Percentiles rank a stretch among this genome's conserved stretches.
Evolutionary conservation across 768 basidiomycete genomes (phyloP).

Genomic region (Phylloporus scabripes): DNA sequence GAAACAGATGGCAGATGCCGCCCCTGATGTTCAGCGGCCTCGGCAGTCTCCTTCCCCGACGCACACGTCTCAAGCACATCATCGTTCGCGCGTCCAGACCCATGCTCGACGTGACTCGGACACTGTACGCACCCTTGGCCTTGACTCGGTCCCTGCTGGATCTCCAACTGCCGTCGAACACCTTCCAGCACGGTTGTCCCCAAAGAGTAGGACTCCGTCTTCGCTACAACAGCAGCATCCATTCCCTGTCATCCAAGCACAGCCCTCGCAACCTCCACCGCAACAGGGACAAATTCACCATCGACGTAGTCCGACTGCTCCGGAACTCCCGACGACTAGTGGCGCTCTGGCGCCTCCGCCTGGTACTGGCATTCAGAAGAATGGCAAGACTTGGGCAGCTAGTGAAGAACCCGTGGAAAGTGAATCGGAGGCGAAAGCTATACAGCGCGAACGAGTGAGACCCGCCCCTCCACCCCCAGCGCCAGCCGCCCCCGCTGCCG

Average conservation of each 20-base stretch:
- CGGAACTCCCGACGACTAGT: constrained; percentile 49
- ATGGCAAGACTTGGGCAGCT: constrained; percentile 42
- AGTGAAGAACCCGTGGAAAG: constrained; percentile 40
- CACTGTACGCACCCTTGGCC: constrained; percentile 52
- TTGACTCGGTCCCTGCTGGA: constrained; percentile 35
- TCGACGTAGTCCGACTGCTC: constrained; percentile 65
- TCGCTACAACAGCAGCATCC: constrained; percentile 25
- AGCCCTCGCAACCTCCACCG: constrained; percentile 17
- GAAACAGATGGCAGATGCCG: constrained; percentile 10
- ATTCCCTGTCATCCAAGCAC: constrained; percentile 23
- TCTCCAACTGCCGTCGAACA: constrained; percentile 53
- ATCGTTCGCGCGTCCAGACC: constrained; percentile 30
- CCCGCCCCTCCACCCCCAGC: constrained; percentile 35
- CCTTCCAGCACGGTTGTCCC: constrained; percentile 27
- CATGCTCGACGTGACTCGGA: constrained; percentile 76
- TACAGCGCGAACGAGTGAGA: constrained; percentile 24
- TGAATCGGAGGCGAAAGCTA: constrained; percentile 28
- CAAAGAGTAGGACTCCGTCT: constrained; percentile 22
- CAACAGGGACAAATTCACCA: constrained; percentile 40
- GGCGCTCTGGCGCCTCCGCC: constrained; percentile 18
- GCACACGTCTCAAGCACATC: constrained; percentile 30
- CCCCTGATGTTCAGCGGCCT: constrained; percentile 23
- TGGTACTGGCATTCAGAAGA: constrained; percentile 19
- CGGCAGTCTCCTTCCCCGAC: constrained; percentile 55
- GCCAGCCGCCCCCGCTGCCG: constrained; percentile 14